phyloP scores from a whole-genome alignment of 2,329 filamentous ascomycete species.

The Clarireedia paspali region DNA sequence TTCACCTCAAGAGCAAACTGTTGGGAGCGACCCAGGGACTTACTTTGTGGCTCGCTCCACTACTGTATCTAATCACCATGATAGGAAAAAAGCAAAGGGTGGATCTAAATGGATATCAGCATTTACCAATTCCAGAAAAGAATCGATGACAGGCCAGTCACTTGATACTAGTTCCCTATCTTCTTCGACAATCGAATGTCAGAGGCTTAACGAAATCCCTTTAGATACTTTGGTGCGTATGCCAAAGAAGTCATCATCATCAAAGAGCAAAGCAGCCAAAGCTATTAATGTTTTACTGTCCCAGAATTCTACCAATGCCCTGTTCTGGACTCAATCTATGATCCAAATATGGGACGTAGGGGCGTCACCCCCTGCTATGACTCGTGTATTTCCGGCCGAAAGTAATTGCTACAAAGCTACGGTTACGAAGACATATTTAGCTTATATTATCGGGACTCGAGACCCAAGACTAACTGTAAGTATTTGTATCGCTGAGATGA shows the following conservation, averaged over 20 bases:
- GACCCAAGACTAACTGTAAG: slow-evolving; percentile 36
- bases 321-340: slow-evolving; percentile 34
- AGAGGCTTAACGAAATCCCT: slow-evolving; percentile 34
- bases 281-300: slow-evolving; percentile 32
- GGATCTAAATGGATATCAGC: slow-evolving; percentile 29
- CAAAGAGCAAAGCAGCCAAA: slow-evolving; percentile 28
- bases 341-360: slow-evolving; percentile 35
- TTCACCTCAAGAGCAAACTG: slow-evolving; percentile 8
- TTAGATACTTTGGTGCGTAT: slow-evolving; percentile 27
- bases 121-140: slow-evolving; percentile 24
- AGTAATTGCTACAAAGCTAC: slow-evolving; percentile 34
- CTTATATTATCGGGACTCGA: slow-evolving; percentile 35
- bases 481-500: background rate
- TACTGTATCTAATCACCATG: background rate
- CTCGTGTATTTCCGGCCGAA: slow-evolving; percentile 30
- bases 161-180: slow-evolving; percentile 33
- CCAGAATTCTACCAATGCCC: slow-evolving; percentile 32
- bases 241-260: slow-evolving; percentile 21
- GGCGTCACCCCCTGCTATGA: slow-evolving; percentile 30
- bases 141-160: slow-evolving; percentile 20
- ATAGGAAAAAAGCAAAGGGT: slow-evolving; percentile 10
- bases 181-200: slow-evolving; percentile 29
- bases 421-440: slow-evolving; percentile 31
- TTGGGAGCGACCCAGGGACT: slow-evolving; percentile 10
- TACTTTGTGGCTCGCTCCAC: slow-evolving; percentile 13